Conservation (phyloP, 192 early-diverging fungal genomes). For the Coemansia sp. region DNA sequence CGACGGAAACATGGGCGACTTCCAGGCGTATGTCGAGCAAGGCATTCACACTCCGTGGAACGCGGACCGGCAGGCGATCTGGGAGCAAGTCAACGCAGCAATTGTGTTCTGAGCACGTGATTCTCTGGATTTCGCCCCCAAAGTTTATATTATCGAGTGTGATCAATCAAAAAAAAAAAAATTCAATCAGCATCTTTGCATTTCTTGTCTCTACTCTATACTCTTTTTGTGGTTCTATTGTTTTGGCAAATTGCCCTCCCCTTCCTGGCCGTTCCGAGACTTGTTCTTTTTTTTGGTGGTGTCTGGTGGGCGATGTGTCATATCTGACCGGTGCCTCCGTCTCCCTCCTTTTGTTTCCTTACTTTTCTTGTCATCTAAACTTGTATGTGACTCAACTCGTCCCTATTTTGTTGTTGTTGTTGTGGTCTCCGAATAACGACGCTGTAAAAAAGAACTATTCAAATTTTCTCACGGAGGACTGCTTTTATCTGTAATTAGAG, state of each 20-base stretch:
- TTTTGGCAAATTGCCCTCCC: too few species aligned
- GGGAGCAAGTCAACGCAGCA: conserved; percentile 17
- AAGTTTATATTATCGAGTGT: too few species aligned
- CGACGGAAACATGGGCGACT: conserved; percentile 24
- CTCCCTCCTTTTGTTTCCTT: conserved; percentile 1
- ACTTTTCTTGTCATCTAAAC: background rate
- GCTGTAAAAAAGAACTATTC: background rate
- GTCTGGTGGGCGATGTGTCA: background rate
- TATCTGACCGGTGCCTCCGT: background rate
- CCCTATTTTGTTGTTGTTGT: background rate
- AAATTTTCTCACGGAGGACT: background rate
- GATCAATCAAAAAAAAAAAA: too few species aligned
- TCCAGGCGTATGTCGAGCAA: conserved; percentile 14
- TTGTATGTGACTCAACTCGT: conserved; percentile 6
- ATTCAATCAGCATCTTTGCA: too few species aligned
- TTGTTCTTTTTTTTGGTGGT: too few species aligned
- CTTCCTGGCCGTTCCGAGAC: too few species aligned
- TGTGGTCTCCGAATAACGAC: background rate
- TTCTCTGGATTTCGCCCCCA: too few species aligned
- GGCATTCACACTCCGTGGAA: conserved; percentile 9
- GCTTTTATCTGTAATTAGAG: background rate
- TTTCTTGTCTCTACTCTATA: too few species aligned
- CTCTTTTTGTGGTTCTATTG: too few species aligned
- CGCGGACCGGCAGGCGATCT: conserved; percentile 8
- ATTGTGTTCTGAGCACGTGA: conserved; percentile 18